These are phyloP conservation scores for Thuidium tamariscinum DNA, from an alignment of 225 moss, liverwort and hornwort genomes.

Conservation along the genomic window DNA sequence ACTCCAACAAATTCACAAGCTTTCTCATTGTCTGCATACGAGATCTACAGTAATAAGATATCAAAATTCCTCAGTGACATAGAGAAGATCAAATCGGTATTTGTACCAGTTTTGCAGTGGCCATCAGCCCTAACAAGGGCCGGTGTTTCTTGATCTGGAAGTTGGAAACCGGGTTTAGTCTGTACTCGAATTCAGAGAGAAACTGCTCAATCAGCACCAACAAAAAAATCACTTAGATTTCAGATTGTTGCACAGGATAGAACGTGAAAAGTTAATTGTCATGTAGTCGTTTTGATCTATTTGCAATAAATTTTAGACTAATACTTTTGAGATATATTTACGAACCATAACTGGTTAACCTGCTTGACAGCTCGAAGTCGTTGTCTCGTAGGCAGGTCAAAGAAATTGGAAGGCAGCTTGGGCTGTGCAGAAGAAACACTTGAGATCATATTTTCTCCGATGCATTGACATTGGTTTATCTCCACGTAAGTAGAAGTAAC, in stretches of 20 bases:
- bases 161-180: slow-evolving; percentile 12
- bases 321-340: neutral
- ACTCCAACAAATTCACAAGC: neutral
- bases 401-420: slow-evolving; percentile 33
- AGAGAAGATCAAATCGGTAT: neutral
- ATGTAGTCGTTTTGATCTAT: neutral
- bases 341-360: slow-evolving; percentile 23
- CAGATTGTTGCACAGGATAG: neutral
- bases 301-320: neutral
- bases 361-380: slow-evolving; percentile 37
- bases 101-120: slow-evolving; percentile 69
- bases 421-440: slow-evolving; percentile 12
- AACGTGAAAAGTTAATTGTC: neutral
- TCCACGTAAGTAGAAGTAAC: slow-evolving; percentile 2
- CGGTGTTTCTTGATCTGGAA: slow-evolving; percentile 64
- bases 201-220: slow-evolving; percentile 8
- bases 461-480: slow-evolving; percentile 7
- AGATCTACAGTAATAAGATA: neutral
- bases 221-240: neutral
- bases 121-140: slow-evolving; percentile 61
- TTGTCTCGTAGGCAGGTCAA: slow-evolving; percentile 5
- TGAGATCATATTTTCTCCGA: slow-evolving; percentile 18
- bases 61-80: neutral
- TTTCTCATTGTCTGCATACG: neutral
- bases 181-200: slow-evolving; percentile 28